These are phyloP conservation scores for Pouteria glomerata DNA, from an alignment of 148 eudicot genomes.

Conservation along the genomic window DNA sequence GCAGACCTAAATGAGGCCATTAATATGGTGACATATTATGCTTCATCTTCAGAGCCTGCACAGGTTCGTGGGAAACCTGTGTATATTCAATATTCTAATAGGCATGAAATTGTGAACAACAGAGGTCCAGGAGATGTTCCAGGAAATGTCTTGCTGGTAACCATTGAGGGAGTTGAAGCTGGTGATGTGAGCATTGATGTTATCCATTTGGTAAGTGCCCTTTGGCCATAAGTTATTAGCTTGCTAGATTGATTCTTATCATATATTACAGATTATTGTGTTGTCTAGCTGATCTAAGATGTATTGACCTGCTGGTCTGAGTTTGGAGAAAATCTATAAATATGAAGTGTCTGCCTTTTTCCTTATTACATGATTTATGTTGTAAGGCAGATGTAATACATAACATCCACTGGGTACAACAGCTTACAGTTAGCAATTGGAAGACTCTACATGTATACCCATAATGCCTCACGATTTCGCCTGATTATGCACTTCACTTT, in stretches of 20 bases:
- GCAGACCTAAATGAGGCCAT: constrained; percentile 71
- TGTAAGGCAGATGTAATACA: background rate
- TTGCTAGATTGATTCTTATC: background rate
- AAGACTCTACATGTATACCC: background rate
- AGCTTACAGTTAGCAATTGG: background rate
- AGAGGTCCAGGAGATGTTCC: constrained; percentile 63
- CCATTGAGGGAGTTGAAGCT: constrained; percentile 75
- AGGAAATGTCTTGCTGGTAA: constrained; percentile 72
- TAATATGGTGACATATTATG: constrained; percentile 62
- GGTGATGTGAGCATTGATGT: constrained; percentile 73
- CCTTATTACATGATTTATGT: too few species aligned
- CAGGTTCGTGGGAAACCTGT: constrained; percentile 67
- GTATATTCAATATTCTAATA: constrained; percentile 65
- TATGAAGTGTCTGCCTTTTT: too few species aligned
- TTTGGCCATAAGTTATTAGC: background rate
- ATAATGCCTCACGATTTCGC: too few species aligned
- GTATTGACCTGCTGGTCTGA: too few species aligned
- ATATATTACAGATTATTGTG: too few species aligned
- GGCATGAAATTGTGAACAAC: constrained; percentile 72
- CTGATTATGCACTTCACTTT: too few species aligned
- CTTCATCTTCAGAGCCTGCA: constrained; percentile 70
- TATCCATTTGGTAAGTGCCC: constrained; percentile 61
- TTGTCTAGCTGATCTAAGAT: too few species aligned
- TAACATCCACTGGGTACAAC: background rate
- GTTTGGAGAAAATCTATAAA: too few species aligned